phyloP scores from a whole-genome alignment of 345 rosid genomes.

The Salix suchowensis region DNA sequence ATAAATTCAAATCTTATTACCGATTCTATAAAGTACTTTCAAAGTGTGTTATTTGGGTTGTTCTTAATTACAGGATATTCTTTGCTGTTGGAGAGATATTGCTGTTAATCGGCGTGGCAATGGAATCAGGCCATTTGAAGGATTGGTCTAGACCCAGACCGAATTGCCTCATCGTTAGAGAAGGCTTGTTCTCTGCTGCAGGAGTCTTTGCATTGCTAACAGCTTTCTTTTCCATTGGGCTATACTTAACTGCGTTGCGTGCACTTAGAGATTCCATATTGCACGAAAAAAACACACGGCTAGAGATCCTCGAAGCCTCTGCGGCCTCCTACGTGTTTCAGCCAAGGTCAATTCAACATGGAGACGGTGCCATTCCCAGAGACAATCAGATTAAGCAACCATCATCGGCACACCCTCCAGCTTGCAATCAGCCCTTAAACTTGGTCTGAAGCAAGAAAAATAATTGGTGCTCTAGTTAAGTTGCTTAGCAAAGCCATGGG shows the following conservation, averaged over 20 bases:
- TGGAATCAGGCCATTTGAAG: constrained; percentile 84
- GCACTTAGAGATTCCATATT: constrained; percentile 50
- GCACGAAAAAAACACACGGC: constrained; percentile 36
- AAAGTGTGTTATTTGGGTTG: too few relatives aligned
- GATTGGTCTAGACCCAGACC: constrained; percentile 69
- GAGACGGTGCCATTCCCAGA: constrained; percentile 36
- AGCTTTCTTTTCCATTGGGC: constrained; percentile 56
- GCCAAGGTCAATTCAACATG: constrained; percentile 40
- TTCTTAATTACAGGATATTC: constrained; percentile 41
- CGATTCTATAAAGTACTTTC: too few relatives aligned
- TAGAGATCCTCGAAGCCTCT: constrained; percentile 52
- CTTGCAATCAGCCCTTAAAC: constrained; percentile 18
- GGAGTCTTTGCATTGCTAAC: constrained; percentile 63
- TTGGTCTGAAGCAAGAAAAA: constrained; percentile 10
- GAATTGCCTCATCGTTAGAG: constrained; percentile 50
- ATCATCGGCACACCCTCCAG: neutral
- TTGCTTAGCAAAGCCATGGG: too few relatives aligned
- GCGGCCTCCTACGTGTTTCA: constrained; percentile 52
- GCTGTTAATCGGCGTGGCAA: constrained; percentile 64
- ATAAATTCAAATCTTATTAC: too few relatives aligned
- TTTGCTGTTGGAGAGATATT: constrained; percentile 75
- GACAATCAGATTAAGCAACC: constrained; percentile 24
- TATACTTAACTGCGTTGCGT: constrained; percentile 67
- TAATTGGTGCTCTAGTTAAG: too few relatives aligned
- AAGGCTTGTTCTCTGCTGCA: constrained; percentile 81